Base-by-base conservation (phyloP, 441 rosid species). In the Euphorbia neoarborescens region DNA sequence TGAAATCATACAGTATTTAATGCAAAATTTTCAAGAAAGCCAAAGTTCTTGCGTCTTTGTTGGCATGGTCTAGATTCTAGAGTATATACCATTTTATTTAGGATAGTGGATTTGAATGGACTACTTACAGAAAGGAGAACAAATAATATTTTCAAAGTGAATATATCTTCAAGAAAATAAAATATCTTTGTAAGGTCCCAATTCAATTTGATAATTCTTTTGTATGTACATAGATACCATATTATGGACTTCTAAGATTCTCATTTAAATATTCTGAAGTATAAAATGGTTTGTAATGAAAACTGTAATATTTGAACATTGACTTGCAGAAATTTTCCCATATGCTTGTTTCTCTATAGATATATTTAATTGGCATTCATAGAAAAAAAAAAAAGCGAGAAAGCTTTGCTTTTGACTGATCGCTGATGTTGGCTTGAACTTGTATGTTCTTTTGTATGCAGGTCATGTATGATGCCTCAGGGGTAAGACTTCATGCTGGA, bases 401-500 rank as follows among this genome's bases (percentile, higher is more conserved):
- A 69, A 54, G n/a, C 30, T 15, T 53, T 3, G 0, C 11, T 9
- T 51, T 19, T 59, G 19, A 3, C 34, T 32, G 34, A 32, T 32
- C 4, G 35, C 20, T 11, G 7, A 44, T 4, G 59, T 20, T 46
- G 40, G 40, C 62, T 28, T 64, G 34, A 51, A 60, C 65, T 37
- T 24, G 14, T 50, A 57, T 44, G 32, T 38, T 66, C n/a, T 42
- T 35, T 34, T 20, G 8, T 65, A 42, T 82, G 72, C 78, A 94
- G 99, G 98, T 94, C 19, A 94, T 92, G 99, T 94, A 90, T 82
- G 99, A 94, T 83, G 99, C 99, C 27, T 84, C 97, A 0, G 99
- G 99, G 25, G 88, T 94, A 72, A 87, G 99, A 75, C 94, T 86
- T 73, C 99, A 92, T 77, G 98, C 98, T 68, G 98, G 99, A 68